Conservation (phyloP, 2,329 filamentous ascomycete genomes). For the Apiospora arundinis region DNA sequence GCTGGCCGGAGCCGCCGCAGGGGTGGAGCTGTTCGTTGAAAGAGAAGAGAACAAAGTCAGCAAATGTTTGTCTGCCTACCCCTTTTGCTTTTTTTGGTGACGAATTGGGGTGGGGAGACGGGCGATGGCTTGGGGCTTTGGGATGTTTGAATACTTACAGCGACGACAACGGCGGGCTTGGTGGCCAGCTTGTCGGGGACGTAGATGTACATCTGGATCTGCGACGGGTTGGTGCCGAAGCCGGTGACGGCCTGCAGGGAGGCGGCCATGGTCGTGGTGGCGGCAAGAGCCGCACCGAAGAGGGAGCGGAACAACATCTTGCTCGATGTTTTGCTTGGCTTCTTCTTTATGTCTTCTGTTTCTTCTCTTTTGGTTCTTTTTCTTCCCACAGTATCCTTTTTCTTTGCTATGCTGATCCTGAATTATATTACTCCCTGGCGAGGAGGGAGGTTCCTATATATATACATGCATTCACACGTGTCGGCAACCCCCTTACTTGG, state of each 20-base stretch:
- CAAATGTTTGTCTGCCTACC: neutral
- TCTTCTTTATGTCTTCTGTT: neutral
- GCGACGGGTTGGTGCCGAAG: conserved; percentile 50
- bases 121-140: neutral
- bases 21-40: conserved; percentile 25
- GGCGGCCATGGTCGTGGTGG: conserved; percentile 20
- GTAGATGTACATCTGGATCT: conserved; percentile 52
- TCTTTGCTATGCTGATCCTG: neutral
- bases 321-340: neutral
- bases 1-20: conserved; percentile 25
- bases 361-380: neutral
- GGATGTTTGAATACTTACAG: conserved; percentile 21
- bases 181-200: conserved; percentile 46
- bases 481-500: neutral
- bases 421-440: neutral
- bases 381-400: neutral
- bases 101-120: too few species aligned
- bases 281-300: conserved; percentile 17
- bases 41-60: neutral
- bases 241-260: conserved; percentile 41
- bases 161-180: conserved; percentile 37
- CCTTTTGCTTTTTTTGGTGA: too few species aligned
- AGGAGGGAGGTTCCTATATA: neutral
- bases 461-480: neutral
- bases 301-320: conserved; percentile 33